These are phyloP conservation scores for Trichoderma polysporum DNA, from an alignment of 2,329 filamentous ascomycete genomes.

Conservation along the genomic window DNA sequence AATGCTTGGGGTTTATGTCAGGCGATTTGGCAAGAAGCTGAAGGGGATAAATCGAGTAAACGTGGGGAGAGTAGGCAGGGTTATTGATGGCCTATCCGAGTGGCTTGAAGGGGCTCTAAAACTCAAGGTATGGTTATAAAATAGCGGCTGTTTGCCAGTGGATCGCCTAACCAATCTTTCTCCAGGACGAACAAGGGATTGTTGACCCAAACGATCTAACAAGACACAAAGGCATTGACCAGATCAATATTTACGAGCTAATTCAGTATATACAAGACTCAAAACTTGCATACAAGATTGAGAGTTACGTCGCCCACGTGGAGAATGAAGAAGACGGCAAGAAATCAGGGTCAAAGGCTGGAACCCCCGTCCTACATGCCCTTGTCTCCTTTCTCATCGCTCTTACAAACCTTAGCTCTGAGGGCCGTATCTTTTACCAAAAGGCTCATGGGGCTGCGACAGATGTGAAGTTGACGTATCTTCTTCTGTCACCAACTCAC, in stretches of 20 bases:
- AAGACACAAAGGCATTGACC: constrained; percentile 82
- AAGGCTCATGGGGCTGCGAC: constrained; percentile 38
- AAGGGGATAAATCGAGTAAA: constrained; percentile 92
- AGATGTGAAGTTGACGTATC: constrained; percentile 71
- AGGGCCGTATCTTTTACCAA: constrained; percentile 66
- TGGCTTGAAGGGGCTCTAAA: constrained; percentile 61
- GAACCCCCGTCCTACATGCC: constrained; percentile 54
- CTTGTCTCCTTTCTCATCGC: constrained; percentile 68
- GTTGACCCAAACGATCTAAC: constrained; percentile 72
- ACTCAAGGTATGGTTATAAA: constrained; percentile 42
- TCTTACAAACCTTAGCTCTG: constrained; percentile 79
- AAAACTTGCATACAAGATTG: constrained; percentile 90
- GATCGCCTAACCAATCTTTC: neutral
- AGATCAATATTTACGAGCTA: constrained; percentile 91
- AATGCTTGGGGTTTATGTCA: constrained; percentile 79
- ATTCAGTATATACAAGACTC: constrained; percentile 86
- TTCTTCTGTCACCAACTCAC: constrained; percentile 86
- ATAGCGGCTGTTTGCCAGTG: neutral
- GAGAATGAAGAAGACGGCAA: constrained; percentile 46
- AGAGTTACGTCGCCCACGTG: constrained; percentile 73
- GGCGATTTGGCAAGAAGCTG: constrained; percentile 81
- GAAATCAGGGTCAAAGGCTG: constrained; percentile 28
- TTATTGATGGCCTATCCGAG: constrained; percentile 74
- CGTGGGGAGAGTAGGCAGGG: constrained; percentile 79
- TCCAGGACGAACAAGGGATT: constrained; percentile 57